Evolutionary conservation across 2,329 filamentous ascomycete species (phyloP), one percentile per base, ranked within the genome.

Genomic region (Ceratocystis cacaofunesta): DNA sequence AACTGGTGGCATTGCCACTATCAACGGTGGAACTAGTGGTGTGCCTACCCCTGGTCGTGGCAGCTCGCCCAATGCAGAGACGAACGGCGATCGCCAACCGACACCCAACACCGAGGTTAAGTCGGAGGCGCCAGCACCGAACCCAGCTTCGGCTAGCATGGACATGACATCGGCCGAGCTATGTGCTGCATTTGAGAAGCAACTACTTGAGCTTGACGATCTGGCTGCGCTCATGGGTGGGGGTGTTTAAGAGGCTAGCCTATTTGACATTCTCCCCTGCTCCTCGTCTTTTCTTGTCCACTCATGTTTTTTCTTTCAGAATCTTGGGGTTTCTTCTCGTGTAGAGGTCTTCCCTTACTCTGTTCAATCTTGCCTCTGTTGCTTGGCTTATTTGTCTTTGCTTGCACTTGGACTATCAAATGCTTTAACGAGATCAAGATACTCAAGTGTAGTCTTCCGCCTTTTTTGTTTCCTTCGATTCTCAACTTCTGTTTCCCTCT

Each of bases 201-300:
- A 85, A 72, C 76, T 85, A 0, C 75, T 85, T 10, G 82, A 85
- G 71, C 75, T 85, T 5, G 82, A 85, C 68, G 82, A 85, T 70
- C 77, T 85, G 10, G 82, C 82, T 41, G 82, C 82, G 2, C 84
- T 85, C 64, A 85, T 85, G 82, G 82, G 82, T 22, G 82, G 82
- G 22, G 82, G 82, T 67, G 82, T 85, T 68, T 85, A 71, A 64
- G 48, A 10, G 17, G 5, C 4, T 43, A 15, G 28, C 12, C 12
- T 60, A 17, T 60, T 28, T 60, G 19, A 7, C 36, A 19, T 55
- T 32, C 15, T 6, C 1, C 17, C 28, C 15, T 1, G 15, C 28
- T 4, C 8, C 19, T 36, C 12, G 5, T 36, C 22, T 36, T 12
- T 1, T 36, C 4, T 57, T 12, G 5, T 30, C 28, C 30, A 57